A percentile compares a stretch with the other conserved stretches of the same genome.
phyloP scores from a whole-genome alignment of 2,329 filamentous ascomycete genomes.

The Neoascochyta sp. region DNA sequence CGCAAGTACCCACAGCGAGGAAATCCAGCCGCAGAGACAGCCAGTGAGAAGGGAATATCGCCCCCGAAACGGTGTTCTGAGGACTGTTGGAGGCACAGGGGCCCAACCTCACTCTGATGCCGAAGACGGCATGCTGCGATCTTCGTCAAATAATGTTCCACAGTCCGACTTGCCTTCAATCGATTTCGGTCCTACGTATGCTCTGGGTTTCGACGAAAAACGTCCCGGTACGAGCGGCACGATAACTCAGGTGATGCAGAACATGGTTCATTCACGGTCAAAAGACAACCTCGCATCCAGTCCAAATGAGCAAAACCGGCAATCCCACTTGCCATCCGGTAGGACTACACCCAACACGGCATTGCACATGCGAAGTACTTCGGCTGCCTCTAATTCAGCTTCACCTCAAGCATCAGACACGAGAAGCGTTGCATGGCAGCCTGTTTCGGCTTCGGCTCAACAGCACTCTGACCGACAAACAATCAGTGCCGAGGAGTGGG shows the following conservation, averaged over 20 bases:
- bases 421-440: conserved; percentile 75
- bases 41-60: conserved; percentile 58
- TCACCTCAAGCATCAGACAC: too few relatives aligned
- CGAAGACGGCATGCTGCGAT: too few relatives aligned
- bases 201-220: conserved; percentile 56
- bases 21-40: conserved; percentile 37
- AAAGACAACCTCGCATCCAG: conserved; percentile 30
- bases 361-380: conserved; percentile 41
- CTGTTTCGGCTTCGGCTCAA: conserved; percentile 55
- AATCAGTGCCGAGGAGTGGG: conserved; percentile 76
- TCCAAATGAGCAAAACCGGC: conserved; percentile 27
- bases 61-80: conserved; percentile 74
- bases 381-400: conserved; percentile 39
- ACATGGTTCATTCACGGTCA: conserved; percentile 27
- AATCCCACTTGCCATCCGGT: conserved; percentile 27
- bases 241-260: conserved; percentile 40
- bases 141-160: too few relatives aligned
- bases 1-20: conserved; percentile 58
- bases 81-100: conserved; percentile 64
- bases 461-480: conserved; percentile 48
- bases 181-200: conserved; percentile 82
- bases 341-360: conserved; percentile 40
- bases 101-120: too few relatives aligned
- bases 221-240: conserved; percentile 56
- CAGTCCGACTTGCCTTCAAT: conserved; percentile 64